Conservation (phyloP, 768 basidiomycete genomes). For the Auricularia sp. region DNA sequence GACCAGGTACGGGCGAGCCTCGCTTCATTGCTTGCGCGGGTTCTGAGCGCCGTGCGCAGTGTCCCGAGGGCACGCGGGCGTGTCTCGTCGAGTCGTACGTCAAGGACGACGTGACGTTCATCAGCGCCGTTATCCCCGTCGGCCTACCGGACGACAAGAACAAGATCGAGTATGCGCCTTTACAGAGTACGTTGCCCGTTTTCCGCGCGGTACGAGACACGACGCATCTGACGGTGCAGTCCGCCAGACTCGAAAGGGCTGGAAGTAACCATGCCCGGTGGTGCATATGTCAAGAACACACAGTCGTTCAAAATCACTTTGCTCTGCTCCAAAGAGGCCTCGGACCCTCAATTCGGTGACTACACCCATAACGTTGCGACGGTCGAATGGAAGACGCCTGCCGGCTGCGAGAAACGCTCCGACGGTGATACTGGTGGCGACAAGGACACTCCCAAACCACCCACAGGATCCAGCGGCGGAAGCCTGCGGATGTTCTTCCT, state of each 20-base stretch:
- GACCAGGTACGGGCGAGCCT: conserved; percentile 55
- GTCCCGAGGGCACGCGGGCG: conserved; percentile 31
- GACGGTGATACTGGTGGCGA: conserved; percentile 3
- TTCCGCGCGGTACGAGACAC: no score
- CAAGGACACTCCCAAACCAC: background rate
- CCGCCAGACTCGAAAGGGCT: conserved; percentile 43
- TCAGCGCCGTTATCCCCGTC: conserved; percentile 69
- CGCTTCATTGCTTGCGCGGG: background rate
- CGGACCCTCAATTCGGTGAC: conserved; percentile 42
- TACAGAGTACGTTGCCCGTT: conserved; percentile 1
- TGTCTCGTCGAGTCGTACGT: conserved; percentile 8
- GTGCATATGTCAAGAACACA: conserved; percentile 45
- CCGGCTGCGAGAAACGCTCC: conserved; percentile 41
- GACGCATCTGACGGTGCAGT: no score
- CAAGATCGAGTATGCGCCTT: conserved; percentile 14
- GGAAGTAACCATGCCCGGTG: conserved; percentile 46
- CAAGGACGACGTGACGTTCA: conserved; percentile 46
- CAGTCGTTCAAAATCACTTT: conserved; percentile 57
- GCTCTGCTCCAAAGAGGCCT: conserved; percentile 35
- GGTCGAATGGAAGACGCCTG: conserved; percentile 53
- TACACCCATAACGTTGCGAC: conserved; percentile 48
- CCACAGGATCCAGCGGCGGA: background rate
- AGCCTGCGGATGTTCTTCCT: conserved; percentile 79
- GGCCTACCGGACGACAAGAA: conserved; percentile 29
- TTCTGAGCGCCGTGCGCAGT: conserved; percentile 34